Conservation (phyloP, 2,329 filamentous ascomycete genomes). For the Monosporascus sp. region DNA sequence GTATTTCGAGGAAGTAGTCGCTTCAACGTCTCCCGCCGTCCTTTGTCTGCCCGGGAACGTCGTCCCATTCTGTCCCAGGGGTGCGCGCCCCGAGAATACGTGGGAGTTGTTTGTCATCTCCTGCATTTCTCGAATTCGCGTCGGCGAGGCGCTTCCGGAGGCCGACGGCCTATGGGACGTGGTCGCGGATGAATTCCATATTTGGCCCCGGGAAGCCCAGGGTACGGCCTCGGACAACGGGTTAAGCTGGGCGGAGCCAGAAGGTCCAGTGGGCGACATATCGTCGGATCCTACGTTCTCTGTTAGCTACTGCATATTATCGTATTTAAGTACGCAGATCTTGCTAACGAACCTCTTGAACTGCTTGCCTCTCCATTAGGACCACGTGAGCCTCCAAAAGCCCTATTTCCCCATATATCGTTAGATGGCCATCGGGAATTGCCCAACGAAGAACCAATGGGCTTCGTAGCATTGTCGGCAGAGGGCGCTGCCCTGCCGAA, state of each 20-base stretch:
- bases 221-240: constrained; percentile 63
- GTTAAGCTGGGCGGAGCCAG: constrained; percentile 65
- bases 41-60: constrained; percentile 30
- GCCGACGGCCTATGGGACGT: constrained; percentile 35
- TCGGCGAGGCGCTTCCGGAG: constrained; percentile 54
- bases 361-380: constrained; percentile 39
- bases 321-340: not conserved
- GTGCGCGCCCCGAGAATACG: constrained; percentile 42
- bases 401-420: constrained; percentile 47
- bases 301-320: constrained; percentile 11
- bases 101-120: constrained; percentile 39
- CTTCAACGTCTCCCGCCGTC: constrained; percentile 37
- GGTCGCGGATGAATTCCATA: constrained; percentile 54
- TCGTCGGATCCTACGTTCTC: constrained; percentile 32
- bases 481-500: constrained; percentile 29
- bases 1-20: constrained; percentile 38
- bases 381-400: constrained; percentile 39
- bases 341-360: constrained; percentile 41
- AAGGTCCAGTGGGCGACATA: constrained; percentile 46
- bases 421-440: constrained; percentile 31
- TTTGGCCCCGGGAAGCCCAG: constrained; percentile 48
- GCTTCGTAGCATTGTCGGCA: constrained; percentile 28
- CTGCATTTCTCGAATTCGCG: constrained; percentile 45
- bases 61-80: constrained; percentile 36
- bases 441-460: constrained; percentile 35